Evolutionary conservation across 2,329 filamentous ascomycete genomes (phyloP), one percentile per base, ranked within the genome.

Genomic region (Exophiala phaeomuriformis): DNA sequence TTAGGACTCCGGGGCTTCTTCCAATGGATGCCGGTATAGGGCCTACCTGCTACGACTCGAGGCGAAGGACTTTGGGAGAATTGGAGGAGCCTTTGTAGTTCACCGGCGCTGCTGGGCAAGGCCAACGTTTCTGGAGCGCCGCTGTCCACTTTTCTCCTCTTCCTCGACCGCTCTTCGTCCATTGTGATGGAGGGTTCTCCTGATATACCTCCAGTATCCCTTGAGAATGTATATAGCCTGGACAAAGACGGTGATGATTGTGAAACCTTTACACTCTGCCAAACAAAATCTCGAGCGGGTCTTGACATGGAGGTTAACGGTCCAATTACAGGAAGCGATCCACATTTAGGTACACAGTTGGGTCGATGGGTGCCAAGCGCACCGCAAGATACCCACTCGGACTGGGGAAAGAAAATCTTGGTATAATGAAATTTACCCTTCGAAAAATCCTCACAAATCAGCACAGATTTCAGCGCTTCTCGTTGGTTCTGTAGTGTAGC

Each of bases 11-110:
- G 27, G 32, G 6, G 10, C 49, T 33, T 27, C 5, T 5, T 29
- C 4, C 12, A 5, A 8, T 39, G 9, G 36, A 8, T 4, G 4
- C 6, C 9, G 10, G 10, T n/a, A 5, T 4, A 39, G 36, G 4
- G 46, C 84, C 70, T 86, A 85, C 67, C 85, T 80, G 64, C 84
- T 77, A 69, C 81, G 75, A 64, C 75, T 72, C 67, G 28, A 61
- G 41, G 82, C 7, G 47, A 19, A 71, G 67, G 89, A 83, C 69
- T 89, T 85, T 61, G 86, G 77, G 65, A 90, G 90, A 51, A 76
- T 28, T 53, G 71, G 39, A 93, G 76, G 42, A 89, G 75, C 56
- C 82, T 77, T 64, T 79, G 79, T 55, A 93, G 75, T 65, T 93
- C 85, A 49, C 81, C 77, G 58, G 78, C 77, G 36, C 81, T 71